Conservation (phyloP, 257 asterid genomes). For the Cordia subcordata region DNA sequence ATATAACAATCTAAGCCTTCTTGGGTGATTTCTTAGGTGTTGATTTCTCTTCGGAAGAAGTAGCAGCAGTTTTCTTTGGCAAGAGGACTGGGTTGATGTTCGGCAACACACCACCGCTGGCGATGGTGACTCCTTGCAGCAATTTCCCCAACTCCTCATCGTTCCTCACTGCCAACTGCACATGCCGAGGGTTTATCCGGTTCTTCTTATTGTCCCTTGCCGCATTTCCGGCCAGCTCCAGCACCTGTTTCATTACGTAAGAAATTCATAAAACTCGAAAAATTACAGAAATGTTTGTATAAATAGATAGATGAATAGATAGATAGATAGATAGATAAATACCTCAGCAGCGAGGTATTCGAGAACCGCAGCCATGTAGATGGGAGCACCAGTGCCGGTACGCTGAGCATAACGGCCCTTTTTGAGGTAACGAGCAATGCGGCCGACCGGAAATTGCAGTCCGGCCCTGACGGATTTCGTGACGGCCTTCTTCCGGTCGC, state of each 20-base stretch:
- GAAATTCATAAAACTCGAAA: not conserved
- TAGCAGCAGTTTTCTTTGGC: constrained; percentile 32
- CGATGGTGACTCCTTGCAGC: constrained; percentile 38
- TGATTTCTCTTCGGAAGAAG: not conserved
- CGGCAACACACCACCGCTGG: constrained; percentile 45
- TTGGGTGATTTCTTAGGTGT: constrained; percentile 14
- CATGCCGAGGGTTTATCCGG: constrained; percentile 38
- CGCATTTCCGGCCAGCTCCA: constrained; percentile 51
- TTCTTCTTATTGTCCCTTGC: constrained; percentile 49
- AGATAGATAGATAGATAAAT: too few species aligned
- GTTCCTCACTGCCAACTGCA: constrained; percentile 42
- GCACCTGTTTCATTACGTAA: constrained; percentile 17
- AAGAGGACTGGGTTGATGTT: constrained; percentile 36
- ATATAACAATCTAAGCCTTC: constrained; percentile 6
- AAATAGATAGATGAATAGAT: too few species aligned
- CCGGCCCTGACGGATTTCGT: constrained; percentile 46
- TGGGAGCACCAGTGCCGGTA: constrained; percentile 40
- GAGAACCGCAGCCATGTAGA: constrained; percentile 46
- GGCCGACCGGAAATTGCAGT: constrained; percentile 51
- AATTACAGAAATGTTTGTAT: too few species aligned
- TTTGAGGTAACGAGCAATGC: constrained; percentile 40
- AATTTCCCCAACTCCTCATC: too few species aligned
- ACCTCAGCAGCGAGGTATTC: constrained; percentile 50
- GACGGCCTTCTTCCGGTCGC: constrained; percentile 36
- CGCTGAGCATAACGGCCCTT: too few species aligned